phyloP scores from a whole-genome alignment of 257 asterid species.

The Prunella vulgaris region DNA sequence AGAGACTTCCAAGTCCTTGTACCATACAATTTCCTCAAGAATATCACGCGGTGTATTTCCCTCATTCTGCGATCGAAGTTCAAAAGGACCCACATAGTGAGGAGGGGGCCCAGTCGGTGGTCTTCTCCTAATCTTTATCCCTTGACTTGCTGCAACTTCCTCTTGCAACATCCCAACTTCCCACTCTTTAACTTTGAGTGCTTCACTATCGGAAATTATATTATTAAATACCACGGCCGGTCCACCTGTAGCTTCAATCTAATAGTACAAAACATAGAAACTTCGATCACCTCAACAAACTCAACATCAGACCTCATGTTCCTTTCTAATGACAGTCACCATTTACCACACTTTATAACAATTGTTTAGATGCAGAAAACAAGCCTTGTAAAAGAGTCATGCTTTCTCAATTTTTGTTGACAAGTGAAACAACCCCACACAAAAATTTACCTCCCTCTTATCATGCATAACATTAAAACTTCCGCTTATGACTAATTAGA shows the following conservation, averaged over 20 bases:
- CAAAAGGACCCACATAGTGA: slow-evolving; percentile 86
- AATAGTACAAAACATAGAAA: background rate
- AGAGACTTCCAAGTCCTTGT: slow-evolving; percentile 74
- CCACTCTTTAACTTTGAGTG: slow-evolving; percentile 68
- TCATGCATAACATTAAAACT: background rate
- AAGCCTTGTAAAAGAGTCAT: background rate
- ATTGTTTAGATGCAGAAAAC: background rate
- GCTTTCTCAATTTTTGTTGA: background rate
- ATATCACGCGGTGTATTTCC: slow-evolving; percentile 63
- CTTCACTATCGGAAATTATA: slow-evolving; percentile 48
- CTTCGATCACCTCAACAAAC: background rate
- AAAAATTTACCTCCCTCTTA: background rate
- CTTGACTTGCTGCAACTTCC: slow-evolving; percentile 80
- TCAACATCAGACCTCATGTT: background rate
- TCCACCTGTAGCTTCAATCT: slow-evolving; percentile 49
- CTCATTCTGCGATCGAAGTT: slow-evolving; percentile 54
- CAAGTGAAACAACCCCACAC: background rate
- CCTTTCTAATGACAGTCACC: background rate
- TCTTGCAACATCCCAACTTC: slow-evolving; percentile 72
- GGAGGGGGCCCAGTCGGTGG: slow-evolving; percentile 73
- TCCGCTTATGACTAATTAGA: background rate
- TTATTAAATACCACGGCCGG: slow-evolving; percentile 28
- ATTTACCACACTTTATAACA: background rate
- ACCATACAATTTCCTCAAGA: slow-evolving; percentile 90
- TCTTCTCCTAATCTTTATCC: slow-evolving; percentile 78